Evolutionary conservation across 495 filamentous ascomycete species (phyloP).

Genomic region (Aeminium ludgeri): DNA sequence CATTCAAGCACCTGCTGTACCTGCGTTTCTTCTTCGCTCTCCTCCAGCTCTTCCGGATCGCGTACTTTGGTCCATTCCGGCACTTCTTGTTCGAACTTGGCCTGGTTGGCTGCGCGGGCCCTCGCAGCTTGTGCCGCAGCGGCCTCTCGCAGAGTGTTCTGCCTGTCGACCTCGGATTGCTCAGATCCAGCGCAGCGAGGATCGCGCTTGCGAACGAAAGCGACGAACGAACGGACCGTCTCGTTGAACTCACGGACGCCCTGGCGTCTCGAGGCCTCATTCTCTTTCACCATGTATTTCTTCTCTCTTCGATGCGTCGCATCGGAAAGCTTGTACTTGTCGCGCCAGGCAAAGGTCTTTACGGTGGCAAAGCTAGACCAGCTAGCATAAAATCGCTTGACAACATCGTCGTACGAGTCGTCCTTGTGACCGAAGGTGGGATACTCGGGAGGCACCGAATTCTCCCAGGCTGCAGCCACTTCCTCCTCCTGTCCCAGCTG

Average conservation of each 20-base stretch:
- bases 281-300: constrained; percentile 88
- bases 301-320: constrained; percentile 74
- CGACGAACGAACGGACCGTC: constrained; percentile 69
- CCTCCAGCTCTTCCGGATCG: constrained; percentile 35
- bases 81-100: constrained; percentile 42
- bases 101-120: constrained; percentile 62
- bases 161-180: constrained; percentile 64
- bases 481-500: constrained; percentile 69
- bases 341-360: constrained; percentile 81
- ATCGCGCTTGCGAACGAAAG: constrained; percentile 86
- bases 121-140: constrained; percentile 71
- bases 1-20: constrained; percentile 60
- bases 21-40: constrained; percentile 37
- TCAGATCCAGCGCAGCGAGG: constrained; percentile 55
- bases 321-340: constrained; percentile 62
- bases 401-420: constrained; percentile 52
- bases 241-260: constrained; percentile 82
- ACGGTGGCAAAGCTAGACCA: constrained; percentile 73
- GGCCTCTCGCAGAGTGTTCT: constrained; percentile 60
- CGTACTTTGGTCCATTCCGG: constrained; percentile 63
- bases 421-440: constrained; percentile 59
- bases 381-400: constrained; percentile 61
- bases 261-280: constrained; percentile 67
- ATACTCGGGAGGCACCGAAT: constrained; percentile 41
- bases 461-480: constrained; percentile 51